Evolutionary conservation across 2,329 filamentous ascomycete species (phyloP).

Genomic region (Sarocladium brachiariae): DNA sequence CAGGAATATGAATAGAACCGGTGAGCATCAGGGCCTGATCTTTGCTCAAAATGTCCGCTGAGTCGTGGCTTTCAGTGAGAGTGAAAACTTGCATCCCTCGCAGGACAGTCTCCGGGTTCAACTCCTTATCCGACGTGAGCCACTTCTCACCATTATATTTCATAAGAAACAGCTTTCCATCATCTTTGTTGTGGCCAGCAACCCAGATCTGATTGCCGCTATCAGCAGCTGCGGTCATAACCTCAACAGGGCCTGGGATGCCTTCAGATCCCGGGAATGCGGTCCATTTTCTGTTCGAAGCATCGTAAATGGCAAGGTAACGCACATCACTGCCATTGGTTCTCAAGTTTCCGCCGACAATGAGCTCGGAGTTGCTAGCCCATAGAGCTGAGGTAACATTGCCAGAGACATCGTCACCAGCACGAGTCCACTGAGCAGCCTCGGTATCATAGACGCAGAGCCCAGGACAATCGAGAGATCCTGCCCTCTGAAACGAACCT

Average conservation of each 20-base stretch:
- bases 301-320: slow-evolving; percentile 67
- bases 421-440: slow-evolving; percentile 69
- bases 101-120: slow-evolving; percentile 62
- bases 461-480: slow-evolving; percentile 71
- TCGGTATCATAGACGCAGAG: slow-evolving; percentile 74
- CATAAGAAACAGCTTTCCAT: slow-evolving; percentile 69
- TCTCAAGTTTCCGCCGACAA: slow-evolving; percentile 72
- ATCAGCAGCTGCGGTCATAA: slow-evolving; percentile 65
- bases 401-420: slow-evolving; percentile 66
- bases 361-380: slow-evolving; percentile 62
- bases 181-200: slow-evolving; percentile 57
- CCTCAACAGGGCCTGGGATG: slow-evolving; percentile 74
- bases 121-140: slow-evolving; percentile 54
- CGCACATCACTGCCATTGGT: slow-evolving; percentile 55
- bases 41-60: slow-evolving; percentile 55
- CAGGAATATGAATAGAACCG: slow-evolving; percentile 70
- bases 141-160: slow-evolving; percentile 73
- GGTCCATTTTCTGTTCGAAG: slow-evolving; percentile 59
- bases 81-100: slow-evolving; percentile 76
- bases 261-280: slow-evolving; percentile 52
- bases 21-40: slow-evolving; percentile 73
- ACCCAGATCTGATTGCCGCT: slow-evolving; percentile 75
- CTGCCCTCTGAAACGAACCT: slow-evolving; percentile 76
- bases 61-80: slow-evolving; percentile 59
- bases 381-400: slow-evolving; percentile 68